phyloP scores from a whole-genome alignment of 164 flowering plant genomes.

The Liquidambar formosana region DNA sequence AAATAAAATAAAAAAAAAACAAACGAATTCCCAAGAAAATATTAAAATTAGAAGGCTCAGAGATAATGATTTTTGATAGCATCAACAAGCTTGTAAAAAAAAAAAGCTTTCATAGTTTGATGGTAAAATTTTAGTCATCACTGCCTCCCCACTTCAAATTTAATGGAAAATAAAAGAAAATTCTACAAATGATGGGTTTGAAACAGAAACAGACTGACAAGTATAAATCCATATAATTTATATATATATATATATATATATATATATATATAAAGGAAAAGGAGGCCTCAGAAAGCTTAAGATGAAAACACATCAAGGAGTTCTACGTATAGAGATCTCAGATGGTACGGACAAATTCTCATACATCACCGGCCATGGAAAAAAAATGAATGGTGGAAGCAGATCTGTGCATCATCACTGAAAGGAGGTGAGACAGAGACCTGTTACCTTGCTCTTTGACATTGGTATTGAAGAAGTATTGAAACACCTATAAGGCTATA shows the following conservation, averaged over 20 bases:
- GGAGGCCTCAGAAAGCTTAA: constrained; percentile 23
- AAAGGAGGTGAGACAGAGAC: too few species aligned
- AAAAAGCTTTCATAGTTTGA: constrained; percentile 42
- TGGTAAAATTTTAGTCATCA: constrained; percentile 38
- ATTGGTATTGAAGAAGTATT: too few species aligned
- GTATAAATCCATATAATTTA: too few species aligned
- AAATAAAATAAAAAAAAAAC: neutral
- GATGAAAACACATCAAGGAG: constrained; percentile 6
- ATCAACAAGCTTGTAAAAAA: constrained; percentile 39
- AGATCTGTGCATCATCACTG: neutral
- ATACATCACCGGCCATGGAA: constrained; percentile 21
- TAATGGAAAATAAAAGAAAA: too few species aligned
- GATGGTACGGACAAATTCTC: constrained; percentile 38
- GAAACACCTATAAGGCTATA: too few species aligned
- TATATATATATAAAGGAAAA: neutral
- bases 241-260: neutral
- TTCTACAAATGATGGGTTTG: too few species aligned
- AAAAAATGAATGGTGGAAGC: neutral
- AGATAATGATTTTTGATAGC: constrained; percentile 4
- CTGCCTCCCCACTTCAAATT: constrained; percentile 27
- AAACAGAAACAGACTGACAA: too few species aligned
- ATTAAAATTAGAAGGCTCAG: constrained; percentile 30
- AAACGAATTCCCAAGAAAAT: neutral
- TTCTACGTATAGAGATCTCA: constrained; percentile 12
- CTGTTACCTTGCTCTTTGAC: too few species aligned